Conservation (phyloP, 176 grass and related monocot genomes). For the Poa pratensis region DNA sequence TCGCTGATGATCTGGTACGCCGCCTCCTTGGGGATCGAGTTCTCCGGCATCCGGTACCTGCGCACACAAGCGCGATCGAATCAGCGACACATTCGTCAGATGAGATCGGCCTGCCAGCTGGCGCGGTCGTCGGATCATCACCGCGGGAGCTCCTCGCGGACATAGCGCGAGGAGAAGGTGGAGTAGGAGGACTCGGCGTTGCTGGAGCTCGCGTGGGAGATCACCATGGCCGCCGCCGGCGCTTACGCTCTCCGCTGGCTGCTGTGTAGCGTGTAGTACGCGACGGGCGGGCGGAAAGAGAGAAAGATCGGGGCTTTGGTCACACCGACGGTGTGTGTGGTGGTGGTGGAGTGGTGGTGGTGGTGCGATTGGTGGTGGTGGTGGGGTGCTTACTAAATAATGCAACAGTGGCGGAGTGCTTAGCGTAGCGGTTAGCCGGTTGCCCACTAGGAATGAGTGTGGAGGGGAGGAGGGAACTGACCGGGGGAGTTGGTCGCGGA, state of each 20-base stretch:
- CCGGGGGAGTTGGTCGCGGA: constrained; percentile 52
- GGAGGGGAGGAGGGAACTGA: constrained; percentile 20
- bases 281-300: not conserved
- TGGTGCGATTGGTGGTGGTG: constrained; percentile 29
- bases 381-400: constrained; percentile 3
- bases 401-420: not conserved
- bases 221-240: constrained; percentile 57
- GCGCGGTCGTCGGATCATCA: not conserved
- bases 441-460: not conserved
- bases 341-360: constrained; percentile 15
- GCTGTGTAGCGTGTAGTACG: not conserved
- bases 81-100: not conserved
- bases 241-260: not conserved
- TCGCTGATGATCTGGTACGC: constrained; percentile 99
- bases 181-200: not conserved
- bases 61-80: not conserved
- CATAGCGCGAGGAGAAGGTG: constrained; percentile 85
- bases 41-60: constrained; percentile 91
- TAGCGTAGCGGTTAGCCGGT: not conserved
- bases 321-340: constrained; percentile 27
- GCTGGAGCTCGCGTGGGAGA: constrained; percentile 48
- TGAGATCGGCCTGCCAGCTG: not conserved
- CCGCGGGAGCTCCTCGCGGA: constrained; percentile 56
- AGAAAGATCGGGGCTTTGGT: not conserved
- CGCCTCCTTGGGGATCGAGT: constrained; percentile 91